phyloP scores from a whole-genome alignment of 192 early-diverging fungal species.

The Podila epicladia region DNA sequence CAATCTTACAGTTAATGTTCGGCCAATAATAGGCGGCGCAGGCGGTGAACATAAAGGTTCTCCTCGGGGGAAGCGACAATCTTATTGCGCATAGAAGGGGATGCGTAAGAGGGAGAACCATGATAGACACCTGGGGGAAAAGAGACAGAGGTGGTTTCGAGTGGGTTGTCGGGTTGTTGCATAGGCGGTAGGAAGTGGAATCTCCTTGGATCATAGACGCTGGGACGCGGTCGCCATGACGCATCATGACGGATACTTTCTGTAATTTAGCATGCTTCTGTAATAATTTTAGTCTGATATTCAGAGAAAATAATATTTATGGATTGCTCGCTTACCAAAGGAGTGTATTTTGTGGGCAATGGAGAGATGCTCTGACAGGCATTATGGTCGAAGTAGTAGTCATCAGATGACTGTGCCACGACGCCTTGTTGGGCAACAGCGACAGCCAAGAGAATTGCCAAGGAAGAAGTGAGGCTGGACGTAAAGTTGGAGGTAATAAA shows the following conservation, averaged over 20 bases:
- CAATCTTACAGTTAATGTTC: slow-evolving; percentile 53
- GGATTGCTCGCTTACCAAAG: not conserved
- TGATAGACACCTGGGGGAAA: not conserved
- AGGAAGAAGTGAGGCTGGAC: too few relatives aligned
- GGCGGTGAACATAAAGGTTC: slow-evolving; percentile 7
- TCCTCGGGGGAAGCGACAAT: not conserved
- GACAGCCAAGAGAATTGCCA: too few relatives aligned
- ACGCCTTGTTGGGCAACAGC: too few relatives aligned
- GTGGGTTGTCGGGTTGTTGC: not conserved
- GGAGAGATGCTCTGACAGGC: not conserved
- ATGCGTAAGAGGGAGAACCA: too few relatives aligned
- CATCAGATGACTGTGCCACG: not conserved
- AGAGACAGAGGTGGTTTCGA: not conserved
- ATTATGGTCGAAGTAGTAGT: not conserved
- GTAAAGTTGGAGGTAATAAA: too few relatives aligned
- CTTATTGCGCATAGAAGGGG: too few relatives aligned
- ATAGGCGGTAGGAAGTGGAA: slow-evolving; percentile 41
- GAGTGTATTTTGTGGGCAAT: not conserved
- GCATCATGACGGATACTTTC: slow-evolving; percentile 63
- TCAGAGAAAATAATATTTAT: too few relatives aligned
- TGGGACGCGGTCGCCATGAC: slow-evolving; percentile 63
- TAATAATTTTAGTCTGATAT: not conserved
- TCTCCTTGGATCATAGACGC: slow-evolving; percentile 49
- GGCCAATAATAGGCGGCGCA: not conserved
- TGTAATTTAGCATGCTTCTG: slow-evolving; percentile 54